Conservation (phyloP, 495 filamentous ascomycete species). For the Aspergillus steynii region DNA sequence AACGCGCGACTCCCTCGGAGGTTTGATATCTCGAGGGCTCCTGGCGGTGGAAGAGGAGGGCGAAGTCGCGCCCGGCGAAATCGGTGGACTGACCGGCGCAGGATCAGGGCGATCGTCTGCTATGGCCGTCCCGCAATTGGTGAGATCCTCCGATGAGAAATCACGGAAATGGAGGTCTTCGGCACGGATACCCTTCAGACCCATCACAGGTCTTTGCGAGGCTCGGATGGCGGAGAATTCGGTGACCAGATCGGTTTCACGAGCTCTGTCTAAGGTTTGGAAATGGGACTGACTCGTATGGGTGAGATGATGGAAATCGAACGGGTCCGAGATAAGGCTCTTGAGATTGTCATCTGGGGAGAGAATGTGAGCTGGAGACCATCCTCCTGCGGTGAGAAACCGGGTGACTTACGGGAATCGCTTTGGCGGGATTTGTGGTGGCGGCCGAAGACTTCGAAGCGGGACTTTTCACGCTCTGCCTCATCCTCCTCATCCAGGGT, state of each 20-base stretch:
- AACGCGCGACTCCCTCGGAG: constrained; percentile 35
- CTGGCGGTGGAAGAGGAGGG: background rate
- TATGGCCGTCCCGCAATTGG: constrained; percentile 22
- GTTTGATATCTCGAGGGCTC: constrained; percentile 9
- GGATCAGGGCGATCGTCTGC: constrained; percentile 28
- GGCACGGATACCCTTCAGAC: constrained; percentile 61
- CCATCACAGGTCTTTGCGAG: constrained; percentile 61
- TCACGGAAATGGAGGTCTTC: constrained; percentile 65
- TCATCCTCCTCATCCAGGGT: constrained; percentile 50
- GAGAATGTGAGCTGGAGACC: constrained; percentile 1
- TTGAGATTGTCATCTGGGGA: constrained; percentile 39
- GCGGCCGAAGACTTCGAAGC: constrained; percentile 40
- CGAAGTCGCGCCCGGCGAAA: constrained; percentile 2
- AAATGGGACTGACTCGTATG: constrained; percentile 70
- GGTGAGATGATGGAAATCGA: constrained; percentile 85
- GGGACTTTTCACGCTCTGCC: constrained; percentile 33
- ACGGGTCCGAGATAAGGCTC: constrained; percentile 74
- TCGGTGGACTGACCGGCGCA: constrained; percentile 19
- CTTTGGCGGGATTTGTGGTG: constrained; percentile 30
- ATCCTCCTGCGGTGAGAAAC: background rate
- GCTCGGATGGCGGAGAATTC: constrained; percentile 68
- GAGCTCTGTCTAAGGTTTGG: constrained; percentile 54
- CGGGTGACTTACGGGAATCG: constrained; percentile 35
- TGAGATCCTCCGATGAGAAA: constrained; percentile 57
- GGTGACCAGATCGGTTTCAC: constrained; percentile 61